Evolutionary conservation across 371 early-diverging fungal species (phyloP), one percentile per base, ranked within the genome.

Genomic region (Mucor lusitanicus): DNA sequence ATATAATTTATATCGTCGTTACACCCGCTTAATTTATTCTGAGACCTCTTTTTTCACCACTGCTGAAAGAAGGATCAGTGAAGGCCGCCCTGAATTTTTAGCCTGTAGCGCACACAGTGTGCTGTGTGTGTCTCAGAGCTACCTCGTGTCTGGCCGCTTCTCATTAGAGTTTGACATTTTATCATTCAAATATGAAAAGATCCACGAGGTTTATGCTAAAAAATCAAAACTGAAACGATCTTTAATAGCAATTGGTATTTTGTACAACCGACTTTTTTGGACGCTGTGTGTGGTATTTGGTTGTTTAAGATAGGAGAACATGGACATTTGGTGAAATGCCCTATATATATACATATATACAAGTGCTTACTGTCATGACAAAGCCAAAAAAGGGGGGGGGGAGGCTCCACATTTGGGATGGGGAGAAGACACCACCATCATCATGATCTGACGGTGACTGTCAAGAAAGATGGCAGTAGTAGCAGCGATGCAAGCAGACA

Each of bases 11-110:
- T 37, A 68, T 32, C 25, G 44, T 63, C 17, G 70, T 64, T 64
- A 70, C 70, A 70, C 64, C 70, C 70, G 70, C 70, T 6, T 46
- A 64, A 70, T 70, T 61, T 39, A 61, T 19, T 63, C 37, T 63
- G 62, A 61, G 62, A 61, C 48, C 50, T 48, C 32, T 32, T 37
- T 23, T 37, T 58, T 48, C 23, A n/a, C n/a, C n/a, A n/a, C n/a
- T n/a, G n/a, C n/a, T n/a, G n/a, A n/a, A n/a, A n/a, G n/a, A n/a
- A n/a, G n/a, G n/a, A n/a, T n/a, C n/a, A n/a, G n/a, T n/a, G n/a
- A n/a, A n/a, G n/a, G 30, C 65, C 60, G 33, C 65, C 60, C 59
- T 66, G 60, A 50, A 66, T 46, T 55, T 46, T 55, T n/a, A 32
- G n/a, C 19, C 12, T 55, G 15, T 6, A 3, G 30, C 30, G 6